Conservation (phyloP, 2,329 filamentous ascomycete species). For the Dactylellina drechsleri region DNA sequence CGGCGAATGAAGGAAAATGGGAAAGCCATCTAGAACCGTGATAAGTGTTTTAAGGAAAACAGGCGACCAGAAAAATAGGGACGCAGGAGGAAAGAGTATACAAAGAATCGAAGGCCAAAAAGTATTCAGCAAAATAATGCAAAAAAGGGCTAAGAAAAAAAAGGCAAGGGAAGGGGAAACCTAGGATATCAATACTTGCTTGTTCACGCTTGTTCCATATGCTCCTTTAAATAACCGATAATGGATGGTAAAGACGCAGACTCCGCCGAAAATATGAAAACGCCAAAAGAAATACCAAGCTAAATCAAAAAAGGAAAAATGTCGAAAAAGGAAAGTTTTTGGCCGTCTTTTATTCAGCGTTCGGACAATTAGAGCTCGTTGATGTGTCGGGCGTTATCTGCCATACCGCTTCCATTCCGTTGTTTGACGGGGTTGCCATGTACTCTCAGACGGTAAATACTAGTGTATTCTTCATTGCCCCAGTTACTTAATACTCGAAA, state of each 20-base stretch:
- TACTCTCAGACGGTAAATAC: constrained; percentile 72
- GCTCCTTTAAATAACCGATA: constrained; percentile 6
- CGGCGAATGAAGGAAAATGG: background rate
- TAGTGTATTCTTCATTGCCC: constrained; percentile 70
- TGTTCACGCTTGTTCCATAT: constrained; percentile 3
- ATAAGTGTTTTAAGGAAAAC: background rate
- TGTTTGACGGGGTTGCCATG: constrained; percentile 63
- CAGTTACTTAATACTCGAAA: constrained; percentile 71
- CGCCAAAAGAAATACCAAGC: background rate
- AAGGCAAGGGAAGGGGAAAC: background rate
- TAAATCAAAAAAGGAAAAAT: background rate
- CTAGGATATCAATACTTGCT: constrained; percentile 7
- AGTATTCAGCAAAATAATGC: background rate
- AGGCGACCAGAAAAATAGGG: background rate
- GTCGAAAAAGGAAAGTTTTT: no score
- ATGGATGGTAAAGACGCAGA: background rate
- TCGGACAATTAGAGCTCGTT: constrained; percentile 1
- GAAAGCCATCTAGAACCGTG: background rate
- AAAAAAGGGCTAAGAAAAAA: background rate
- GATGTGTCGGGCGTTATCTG: background rate
- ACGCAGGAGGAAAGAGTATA: background rate
- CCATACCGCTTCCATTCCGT: background rate
- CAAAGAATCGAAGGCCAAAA: constrained; percentile 6
- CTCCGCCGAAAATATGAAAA: constrained; percentile 17
- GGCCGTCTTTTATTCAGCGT: background rate